Evolutionary conservation across 2,329 filamentous ascomycete species (phyloP), one percentile per base, ranked within the genome.

Genomic region (Aspergillus persii): DNA sequence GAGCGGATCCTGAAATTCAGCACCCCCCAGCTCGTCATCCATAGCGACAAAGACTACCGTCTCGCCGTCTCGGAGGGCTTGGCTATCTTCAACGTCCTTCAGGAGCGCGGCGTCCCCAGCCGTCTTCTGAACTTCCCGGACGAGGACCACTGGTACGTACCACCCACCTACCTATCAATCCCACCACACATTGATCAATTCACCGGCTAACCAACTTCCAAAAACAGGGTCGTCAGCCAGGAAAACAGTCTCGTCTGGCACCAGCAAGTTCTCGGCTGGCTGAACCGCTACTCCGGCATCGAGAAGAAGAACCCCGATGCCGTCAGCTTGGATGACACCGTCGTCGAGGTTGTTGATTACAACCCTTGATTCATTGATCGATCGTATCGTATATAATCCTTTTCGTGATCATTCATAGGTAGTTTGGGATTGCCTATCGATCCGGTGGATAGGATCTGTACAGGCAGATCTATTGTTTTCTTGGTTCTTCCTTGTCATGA

Each of bases 231-330:
- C 2, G 68, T 93, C 49, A 94, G 95, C 69, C 89, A 88, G 0
- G 92, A 96, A 76, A 96, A 96, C 74, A 89, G 87, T n/a, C 77
- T 96, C 18, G 84, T 94, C 4, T 96, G 93, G 93, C 91, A 96
- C 68, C 84, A 85, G 61, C 89, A 92, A 71, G 92, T 96, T 15
- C 72, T 96, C 15, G 84, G 83, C 46, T 96, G 90, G 86, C 81
- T 89, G 63, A 86, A 86, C 64, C 77, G 77, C 64, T 83, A 84
- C 51, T 74, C 76, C 2, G 76, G 76, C 2, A 58, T 77, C 27
- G 68, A 56, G 33, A 60, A 66, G 51, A 61, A 58, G 39, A 73
- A 74, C 36, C 61, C 69, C 1, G 48, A 69, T 47, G 68, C 73
- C 15, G 66, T 76, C n/a, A 71, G 66, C 44, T 47, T 76, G 49